Conservation (phyloP, 106 monocot genomes). For the Allium fistulosum region DNA sequence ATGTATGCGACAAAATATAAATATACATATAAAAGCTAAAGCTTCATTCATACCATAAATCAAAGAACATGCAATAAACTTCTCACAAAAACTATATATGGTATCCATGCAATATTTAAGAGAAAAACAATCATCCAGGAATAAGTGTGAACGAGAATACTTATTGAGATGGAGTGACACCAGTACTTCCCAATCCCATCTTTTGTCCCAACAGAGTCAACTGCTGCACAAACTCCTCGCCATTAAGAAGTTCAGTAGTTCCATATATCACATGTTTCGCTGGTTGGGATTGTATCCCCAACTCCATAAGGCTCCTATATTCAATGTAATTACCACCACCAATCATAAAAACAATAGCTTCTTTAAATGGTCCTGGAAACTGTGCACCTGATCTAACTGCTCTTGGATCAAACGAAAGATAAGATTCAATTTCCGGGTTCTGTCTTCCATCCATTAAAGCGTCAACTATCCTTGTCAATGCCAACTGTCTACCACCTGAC, state of each 20-base stretch:
- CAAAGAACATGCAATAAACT: too few species aligned
- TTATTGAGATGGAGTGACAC: slow-evolving; percentile 18
- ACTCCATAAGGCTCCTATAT: slow-evolving; percentile 84
- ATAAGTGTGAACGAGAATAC: background rate
- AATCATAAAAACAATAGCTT: slow-evolving; percentile 96
- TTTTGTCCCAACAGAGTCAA: slow-evolving; percentile 66
- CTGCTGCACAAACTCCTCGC: slow-evolving; percentile 77
- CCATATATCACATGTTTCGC: slow-evolving; percentile 88
- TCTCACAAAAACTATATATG: too few species aligned
- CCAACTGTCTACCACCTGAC: slow-evolving; percentile 75
- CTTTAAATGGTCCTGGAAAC: slow-evolving; percentile 85
- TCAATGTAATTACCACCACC: slow-evolving; percentile 96
- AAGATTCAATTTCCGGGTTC: slow-evolving; percentile 83
- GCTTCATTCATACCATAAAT: too few species aligned
- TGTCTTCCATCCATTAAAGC: slow-evolving; percentile 94
- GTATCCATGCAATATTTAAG: too few species aligned
- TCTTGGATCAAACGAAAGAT: slow-evolving; percentile 78
- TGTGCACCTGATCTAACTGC: slow-evolving; percentile 54
- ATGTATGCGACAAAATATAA: too few species aligned
- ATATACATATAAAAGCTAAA: too few species aligned
- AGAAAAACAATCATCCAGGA: too few species aligned
- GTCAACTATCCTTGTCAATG: slow-evolving; percentile 78
- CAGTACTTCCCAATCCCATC: slow-evolving; percentile 63
- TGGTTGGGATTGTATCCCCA: slow-evolving; percentile 59
- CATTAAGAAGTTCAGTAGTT: slow-evolving; percentile 76